phyloP scores from a whole-genome alignment of 2,329 filamentous ascomycete species.

The Biscogniauxia marginata region DNA sequence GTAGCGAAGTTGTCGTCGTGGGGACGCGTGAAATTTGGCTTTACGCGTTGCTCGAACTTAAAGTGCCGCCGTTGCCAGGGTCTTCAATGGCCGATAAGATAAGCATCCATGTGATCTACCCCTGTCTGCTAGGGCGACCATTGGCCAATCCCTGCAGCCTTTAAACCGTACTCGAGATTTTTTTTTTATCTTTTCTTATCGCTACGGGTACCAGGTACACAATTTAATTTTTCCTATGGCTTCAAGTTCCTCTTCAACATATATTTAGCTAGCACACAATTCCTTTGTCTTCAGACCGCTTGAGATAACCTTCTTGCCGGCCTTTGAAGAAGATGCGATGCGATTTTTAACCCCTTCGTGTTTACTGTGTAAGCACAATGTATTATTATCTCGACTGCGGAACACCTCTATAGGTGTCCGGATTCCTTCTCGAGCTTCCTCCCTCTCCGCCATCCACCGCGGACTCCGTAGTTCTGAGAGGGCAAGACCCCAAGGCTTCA shows the following conservation, averaged over 20 bases:
- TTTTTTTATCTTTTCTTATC: too few relatives aligned
- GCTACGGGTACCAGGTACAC: too few relatives aligned
- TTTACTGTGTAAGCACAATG: conserved; percentile 28
- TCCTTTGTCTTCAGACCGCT: conserved; percentile 1
- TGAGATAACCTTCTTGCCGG: conserved; percentile 1
- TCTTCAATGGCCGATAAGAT: neutral
- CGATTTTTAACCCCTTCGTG: conserved; percentile 26
- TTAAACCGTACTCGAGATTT: too few relatives aligned
- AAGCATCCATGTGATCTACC: neutral
- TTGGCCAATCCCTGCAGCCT: neutral
- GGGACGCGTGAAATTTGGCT: conserved; percentile 13
- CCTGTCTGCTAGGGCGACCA: neutral
- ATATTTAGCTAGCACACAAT: too few relatives aligned
- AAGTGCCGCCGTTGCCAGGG: neutral
- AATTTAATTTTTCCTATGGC: too few relatives aligned
- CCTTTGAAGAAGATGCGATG: conserved; percentile 26
- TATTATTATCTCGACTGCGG: conserved; percentile 16
- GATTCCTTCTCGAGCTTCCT: conserved; percentile 43
- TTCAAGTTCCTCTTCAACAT: too few relatives aligned
- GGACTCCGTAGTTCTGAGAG: conserved; percentile 54
- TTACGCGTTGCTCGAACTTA: conserved; percentile 15
- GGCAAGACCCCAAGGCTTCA: conserved; percentile 32
- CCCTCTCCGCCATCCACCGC: conserved; percentile 67
- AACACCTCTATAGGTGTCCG: conserved; percentile 6
- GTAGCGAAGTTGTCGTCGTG: neutral